These are phyloP conservation scores for Acanthamoeba quina DNA, from an alignment of 208 protist genomes.

Conservation along the genomic window DNA sequence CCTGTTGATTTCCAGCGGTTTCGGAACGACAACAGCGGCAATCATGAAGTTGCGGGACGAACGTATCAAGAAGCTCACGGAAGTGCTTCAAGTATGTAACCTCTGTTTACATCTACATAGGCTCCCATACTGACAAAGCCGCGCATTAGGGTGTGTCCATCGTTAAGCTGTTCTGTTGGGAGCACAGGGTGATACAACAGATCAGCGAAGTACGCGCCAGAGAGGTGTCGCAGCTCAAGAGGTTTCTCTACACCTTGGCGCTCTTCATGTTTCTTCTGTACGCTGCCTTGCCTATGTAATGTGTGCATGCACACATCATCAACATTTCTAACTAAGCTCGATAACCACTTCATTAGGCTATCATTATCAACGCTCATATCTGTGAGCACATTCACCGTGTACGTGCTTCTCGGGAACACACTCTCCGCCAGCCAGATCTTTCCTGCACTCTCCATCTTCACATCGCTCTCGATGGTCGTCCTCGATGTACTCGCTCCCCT, in stretches of 20 bases:
- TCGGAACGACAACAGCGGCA: background rate
- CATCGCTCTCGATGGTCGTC: background rate
- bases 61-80: slow-evolving; percentile 45
- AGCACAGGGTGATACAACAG: background rate
- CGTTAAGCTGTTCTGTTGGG: slow-evolving; percentile 7
- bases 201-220: slow-evolving; percentile 27
- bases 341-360: background rate
- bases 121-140: background rate
- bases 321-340: background rate
- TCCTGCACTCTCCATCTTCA: background rate
- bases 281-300: background rate
- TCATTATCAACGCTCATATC: background rate
- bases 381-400: slow-evolving; percentile 30
- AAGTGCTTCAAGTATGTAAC: background rate
- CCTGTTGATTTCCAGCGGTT: background rate
- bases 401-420: slow-evolving; percentile 34
- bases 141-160: slow-evolving; percentile 6
- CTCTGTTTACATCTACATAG: background rate
- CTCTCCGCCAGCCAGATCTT: slow-evolving; percentile 20
- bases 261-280: slow-evolving; percentile 28
- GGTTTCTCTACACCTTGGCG: background rate
- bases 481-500: background rate
- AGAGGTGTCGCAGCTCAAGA: slow-evolving; percentile 25
- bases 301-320: background rate
- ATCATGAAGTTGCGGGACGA: slow-evolving; percentile 3